Conservation (phyloP, 2,329 filamentous ascomycete genomes). For the Fusarium transvaalense region DNA sequence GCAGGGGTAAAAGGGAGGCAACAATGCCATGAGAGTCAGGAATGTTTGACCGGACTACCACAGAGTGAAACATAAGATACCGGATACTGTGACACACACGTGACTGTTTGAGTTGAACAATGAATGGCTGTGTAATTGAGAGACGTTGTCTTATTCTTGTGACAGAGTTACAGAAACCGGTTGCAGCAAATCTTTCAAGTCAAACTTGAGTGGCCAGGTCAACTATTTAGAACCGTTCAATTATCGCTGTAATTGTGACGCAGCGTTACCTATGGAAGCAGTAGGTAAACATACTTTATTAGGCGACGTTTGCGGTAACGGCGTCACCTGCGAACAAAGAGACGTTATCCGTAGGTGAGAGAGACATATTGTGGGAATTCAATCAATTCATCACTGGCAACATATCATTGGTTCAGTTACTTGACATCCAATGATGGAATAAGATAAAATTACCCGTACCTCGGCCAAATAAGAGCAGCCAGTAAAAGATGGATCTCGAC, state of each 20-base stretch:
- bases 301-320: slow-evolving; percentile 31
- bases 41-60: slow-evolving; percentile 23
- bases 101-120: slow-evolving; percentile 12
- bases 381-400: slow-evolving; percentile 28
- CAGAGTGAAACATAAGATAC: slow-evolving; percentile 7
- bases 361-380: slow-evolving; percentile 29
- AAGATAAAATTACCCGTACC: slow-evolving; percentile 25
- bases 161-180: slow-evolving; percentile 1
- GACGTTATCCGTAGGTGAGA: background rate
- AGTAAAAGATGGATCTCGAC: slow-evolving; percentile 26
- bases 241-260: slow-evolving; percentile 14
- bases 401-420: slow-evolving; percentile 29
- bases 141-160: slow-evolving; percentile 15
- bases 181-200: slow-evolving; percentile 4
- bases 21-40: slow-evolving; percentile 2
- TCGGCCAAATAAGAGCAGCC: slow-evolving; percentile 3
- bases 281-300: slow-evolving; percentile 21
- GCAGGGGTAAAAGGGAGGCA: background rate
- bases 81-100: slow-evolving; percentile 5
- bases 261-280: background rate
- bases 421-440: slow-evolving; percentile 17
- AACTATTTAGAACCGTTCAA: background rate
- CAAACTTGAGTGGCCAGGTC: too few relatives aligned
- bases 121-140: background rate
- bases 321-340: slow-evolving; percentile 3